phyloP scores from a whole-genome alignment of 208 protist species.

The Herpetomonas tarakana region DNA sequence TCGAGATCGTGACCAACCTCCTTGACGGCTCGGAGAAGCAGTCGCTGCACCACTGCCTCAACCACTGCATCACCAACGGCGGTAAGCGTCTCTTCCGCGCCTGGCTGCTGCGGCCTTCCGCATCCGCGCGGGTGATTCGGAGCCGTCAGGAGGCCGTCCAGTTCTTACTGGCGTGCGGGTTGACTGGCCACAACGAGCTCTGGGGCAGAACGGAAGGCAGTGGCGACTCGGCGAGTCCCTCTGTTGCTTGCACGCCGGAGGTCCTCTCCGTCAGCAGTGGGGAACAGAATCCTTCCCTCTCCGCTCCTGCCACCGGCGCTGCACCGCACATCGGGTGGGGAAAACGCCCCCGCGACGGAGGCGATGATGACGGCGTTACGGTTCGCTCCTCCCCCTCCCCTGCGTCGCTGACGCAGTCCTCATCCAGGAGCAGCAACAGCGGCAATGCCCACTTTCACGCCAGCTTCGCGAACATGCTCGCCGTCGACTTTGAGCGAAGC shows the following conservation, averaged over 20 bases:
- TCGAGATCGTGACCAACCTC: constrained; percentile 82
- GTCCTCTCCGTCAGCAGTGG: not conserved
- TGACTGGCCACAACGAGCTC: constrained; percentile 6
- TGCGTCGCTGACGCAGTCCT: not conserved
- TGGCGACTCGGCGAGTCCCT: not conserved
- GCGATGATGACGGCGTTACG: not conserved
- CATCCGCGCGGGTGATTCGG: constrained; percentile 49
- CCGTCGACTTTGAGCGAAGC: constrained; percentile 79
- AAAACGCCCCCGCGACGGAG: constrained; percentile 24
- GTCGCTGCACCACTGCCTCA: constrained; percentile 64
- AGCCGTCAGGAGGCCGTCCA: constrained; percentile 55
- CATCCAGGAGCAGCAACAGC: not conserved
- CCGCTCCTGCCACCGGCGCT: not conserved
- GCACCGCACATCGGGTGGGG: no score
- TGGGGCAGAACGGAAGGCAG: constrained; percentile 3
- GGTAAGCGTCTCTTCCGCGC: constrained; percentile 74
- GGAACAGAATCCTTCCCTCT: not conserved
- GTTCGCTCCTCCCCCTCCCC: not conserved
- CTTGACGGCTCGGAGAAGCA: constrained; percentile 64
- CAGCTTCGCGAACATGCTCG: constrained; percentile 18
- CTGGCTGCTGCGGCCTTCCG: constrained; percentile 81
- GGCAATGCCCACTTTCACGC: not conserved
- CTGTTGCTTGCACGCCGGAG: not conserved
- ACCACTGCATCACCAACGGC: constrained; percentile 71
- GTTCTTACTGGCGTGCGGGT: constrained; percentile 39